phyloP scores from a whole-genome alignment of 352 stramenopile genomes.

The Phytophthora cryptogea region DNA sequence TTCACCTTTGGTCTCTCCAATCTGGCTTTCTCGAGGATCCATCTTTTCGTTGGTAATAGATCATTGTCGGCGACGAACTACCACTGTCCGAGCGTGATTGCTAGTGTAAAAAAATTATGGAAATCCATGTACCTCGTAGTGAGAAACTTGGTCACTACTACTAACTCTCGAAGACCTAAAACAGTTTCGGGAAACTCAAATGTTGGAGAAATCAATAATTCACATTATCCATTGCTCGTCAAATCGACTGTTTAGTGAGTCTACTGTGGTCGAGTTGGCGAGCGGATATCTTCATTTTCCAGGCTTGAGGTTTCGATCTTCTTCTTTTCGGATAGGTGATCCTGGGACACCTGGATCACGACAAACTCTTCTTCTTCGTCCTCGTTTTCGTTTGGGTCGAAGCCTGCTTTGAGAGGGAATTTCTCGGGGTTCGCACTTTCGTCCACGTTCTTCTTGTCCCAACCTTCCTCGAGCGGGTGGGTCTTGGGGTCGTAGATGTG shows the following conservation, averaged over 20 bases:
- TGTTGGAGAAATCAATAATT: too few species aligned
- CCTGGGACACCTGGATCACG: conserved; percentile 14
- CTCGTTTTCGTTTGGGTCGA: conserved; percentile 11
- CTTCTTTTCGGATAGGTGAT: background rate
- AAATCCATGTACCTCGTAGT: too few species aligned
- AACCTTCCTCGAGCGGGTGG: conserved; percentile 25
- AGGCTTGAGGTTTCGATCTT: conserved; percentile 4
- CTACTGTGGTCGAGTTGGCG: conserved; percentile 5
- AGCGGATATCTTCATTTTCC: conserved; percentile 5
- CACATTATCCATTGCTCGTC: too few species aligned
- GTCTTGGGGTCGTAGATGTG: conserved; percentile 36
- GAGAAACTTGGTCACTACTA: too few species aligned
- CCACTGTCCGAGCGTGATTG: too few species aligned
- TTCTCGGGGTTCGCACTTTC: conserved; percentile 16
- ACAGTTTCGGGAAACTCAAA: too few species aligned
- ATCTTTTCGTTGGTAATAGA: too few species aligned
- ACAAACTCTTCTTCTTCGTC: conserved; percentile 23
- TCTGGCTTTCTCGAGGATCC: too few species aligned
- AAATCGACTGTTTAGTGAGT: background rate
- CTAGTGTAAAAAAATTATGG: too few species aligned
- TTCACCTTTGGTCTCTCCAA: too few species aligned
- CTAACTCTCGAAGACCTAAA: too few species aligned
- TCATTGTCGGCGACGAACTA: too few species aligned
- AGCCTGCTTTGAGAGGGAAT: conserved; percentile 7
- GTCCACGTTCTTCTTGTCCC: conserved; percentile 20